Base-by-base conservation (phyloP, 345 rosid genomes). In the Corchorus olitorius region DNA sequence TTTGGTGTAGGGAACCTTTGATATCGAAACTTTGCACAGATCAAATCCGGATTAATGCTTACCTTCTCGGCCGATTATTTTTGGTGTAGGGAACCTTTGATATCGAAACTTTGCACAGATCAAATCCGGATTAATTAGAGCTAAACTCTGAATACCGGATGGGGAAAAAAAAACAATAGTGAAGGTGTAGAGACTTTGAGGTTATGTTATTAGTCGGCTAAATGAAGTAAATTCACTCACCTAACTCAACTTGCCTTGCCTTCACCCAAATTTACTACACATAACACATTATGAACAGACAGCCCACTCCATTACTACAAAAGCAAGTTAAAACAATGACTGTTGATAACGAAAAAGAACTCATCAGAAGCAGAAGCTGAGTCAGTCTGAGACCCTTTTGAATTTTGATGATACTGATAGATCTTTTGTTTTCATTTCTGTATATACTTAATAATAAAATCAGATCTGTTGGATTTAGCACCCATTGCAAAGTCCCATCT, bases 401-500 rank as follows among this genome's bases (percentile, higher is more conserved):
- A 13, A 4, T 16, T 27, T 76, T 0, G 53, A 13, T 55, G 82
- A 81, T 56, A 35, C 75, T 39, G 79, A 72, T 74, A 27, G 73
- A 43, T 78, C 59, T 60, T 13, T 14, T 63, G 67, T 59, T 43
- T 63, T 63, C 49, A 62, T 50, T 39, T 39, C 41, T 39, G 41
- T 39, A 2, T 39, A 39, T 4, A 39, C 43, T 4, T 39, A 39
- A 39, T 39, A 39, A 3, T 39, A 39, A 39, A 39, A 39, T 39
- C 43, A 27, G 27, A 15, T 20, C 50, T 64, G 67, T 85, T 71
- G 86, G 86, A 45, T 39, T 63, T 73, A 11, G 34, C 71, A 63
- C 81, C 75, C 78, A 20, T 52, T 81, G 83, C 80, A 56, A 7
- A 70, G 84, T 83, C 86, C 77, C 83, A 77, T 81, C 86, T 65